Evolutionary conservation across 1,284 basidiomycete species (phyloP), one percentile per base, ranked within the genome.

Genomic region (Trametes versicolor): DNA sequence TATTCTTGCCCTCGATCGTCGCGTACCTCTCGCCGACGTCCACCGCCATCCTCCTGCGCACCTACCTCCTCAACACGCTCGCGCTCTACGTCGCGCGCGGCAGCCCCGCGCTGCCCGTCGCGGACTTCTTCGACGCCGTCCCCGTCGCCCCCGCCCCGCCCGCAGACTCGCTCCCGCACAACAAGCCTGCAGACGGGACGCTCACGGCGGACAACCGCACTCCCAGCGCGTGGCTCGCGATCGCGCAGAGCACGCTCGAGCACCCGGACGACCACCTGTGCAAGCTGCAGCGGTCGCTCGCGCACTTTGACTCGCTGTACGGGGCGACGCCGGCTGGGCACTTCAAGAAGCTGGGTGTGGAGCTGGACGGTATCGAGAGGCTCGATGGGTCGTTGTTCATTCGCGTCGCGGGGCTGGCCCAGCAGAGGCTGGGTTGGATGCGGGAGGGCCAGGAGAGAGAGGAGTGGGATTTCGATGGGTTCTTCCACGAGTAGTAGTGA

Each of bases 231-330:
- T 47, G 45, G n/a, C 45, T 47, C n/a, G 45, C 45, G n/a, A 47
- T 47, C n/a, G 45, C 45, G 45, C 45, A 47, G 45, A 47, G 23
- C 45, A 47, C 45, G 45, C 45, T 47, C 23, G 45, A 47, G 23
- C 84, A 87, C 67, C 85, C 85, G 4, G 86, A 90, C 70, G 87
- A 90, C 63, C 90, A 92, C 72, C 72, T 90, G 3, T 81, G 83
- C 64, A 91, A 91, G 75, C 71, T 82, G 10, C 83, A 87, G 70
- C 82, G 90, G 21, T 78, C 88, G 4, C 75, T 91, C 29, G 81
- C 83, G 7, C 84, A 87, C 73, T 88, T 82, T 69, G 81, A 79
- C 0, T 63, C 73, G n/a, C 58, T 84, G 41, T 89, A 86, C 60
- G 87, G 88, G 6, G 70, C 74, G 34, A 74, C 79, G 9, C 66